These are phyloP conservation scores for Amanita brunnescens DNA, from an alignment of 768 basidiomycete genomes.

Conservation along the genomic window DNA sequence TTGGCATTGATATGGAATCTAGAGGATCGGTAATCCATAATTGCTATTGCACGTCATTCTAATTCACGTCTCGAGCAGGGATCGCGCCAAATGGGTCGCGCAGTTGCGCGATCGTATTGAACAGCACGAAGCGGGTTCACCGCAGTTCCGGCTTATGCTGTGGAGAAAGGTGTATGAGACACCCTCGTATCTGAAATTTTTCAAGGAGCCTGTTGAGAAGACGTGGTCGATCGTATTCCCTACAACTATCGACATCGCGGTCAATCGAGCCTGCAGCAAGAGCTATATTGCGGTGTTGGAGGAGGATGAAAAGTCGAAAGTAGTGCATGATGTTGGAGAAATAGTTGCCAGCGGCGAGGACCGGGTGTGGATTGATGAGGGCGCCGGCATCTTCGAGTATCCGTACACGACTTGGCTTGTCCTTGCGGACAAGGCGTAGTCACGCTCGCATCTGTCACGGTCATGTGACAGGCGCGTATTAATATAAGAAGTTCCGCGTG, in stretches of 20 bases:
- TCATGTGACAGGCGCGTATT: conserved; percentile 3
- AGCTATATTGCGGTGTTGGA: conserved; percentile 71
- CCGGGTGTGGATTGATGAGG: conserved; percentile 68
- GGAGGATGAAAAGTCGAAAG: conserved; percentile 51
- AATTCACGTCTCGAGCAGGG: conserved; percentile 24
- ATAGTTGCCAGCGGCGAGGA: conserved; percentile 55
- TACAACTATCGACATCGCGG: conserved; percentile 43
- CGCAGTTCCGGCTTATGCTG: conserved; percentile 70
- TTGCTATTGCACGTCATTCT: neutral
- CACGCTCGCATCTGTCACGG: neutral
- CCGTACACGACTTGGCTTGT: conserved; percentile 67
- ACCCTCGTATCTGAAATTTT: conserved; percentile 46
- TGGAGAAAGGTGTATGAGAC: conserved; percentile 71
- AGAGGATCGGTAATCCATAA: conserved; percentile 55
- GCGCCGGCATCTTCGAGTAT: conserved; percentile 68
- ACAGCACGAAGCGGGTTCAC: conserved; percentile 58
- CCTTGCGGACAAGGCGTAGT: conserved; percentile 27
- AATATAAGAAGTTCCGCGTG: conserved; percentile 2
- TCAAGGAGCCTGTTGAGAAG: conserved; percentile 51
- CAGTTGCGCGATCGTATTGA: conserved; percentile 65
- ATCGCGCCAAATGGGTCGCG: conserved; percentile 64
- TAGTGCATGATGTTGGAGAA: conserved; percentile 40
- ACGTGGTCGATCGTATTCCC: conserved; percentile 44
- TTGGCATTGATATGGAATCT: conserved; percentile 86
- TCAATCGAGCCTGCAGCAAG: conserved; percentile 72